Percentiles rank a stretch among this genome's conserved stretches.
phyloP scores from a whole-genome alignment of 345 rosid species.

The Gossypium arboreum region DNA sequence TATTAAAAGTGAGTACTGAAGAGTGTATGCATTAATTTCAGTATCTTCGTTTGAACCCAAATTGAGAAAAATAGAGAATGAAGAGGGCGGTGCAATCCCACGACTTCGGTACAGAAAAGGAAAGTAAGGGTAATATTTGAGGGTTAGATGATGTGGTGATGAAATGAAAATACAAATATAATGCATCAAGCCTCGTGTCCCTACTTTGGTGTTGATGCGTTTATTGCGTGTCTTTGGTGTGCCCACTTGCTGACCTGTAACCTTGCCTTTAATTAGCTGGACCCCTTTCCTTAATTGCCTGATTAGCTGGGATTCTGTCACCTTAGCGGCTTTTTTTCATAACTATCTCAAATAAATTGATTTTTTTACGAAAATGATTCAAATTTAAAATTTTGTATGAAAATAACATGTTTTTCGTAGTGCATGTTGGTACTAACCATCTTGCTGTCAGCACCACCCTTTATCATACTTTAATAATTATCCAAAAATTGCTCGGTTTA shows the following conservation, averaged over 20 bases:
- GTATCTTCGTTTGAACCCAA: neutral
- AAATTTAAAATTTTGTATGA: too few species aligned
- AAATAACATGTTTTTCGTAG: too few species aligned
- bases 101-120: neutral
- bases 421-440: accelerated
- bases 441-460: too few species aligned
- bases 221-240: neutral
- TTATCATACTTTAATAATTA: too few species aligned
- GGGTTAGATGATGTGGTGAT: neutral
- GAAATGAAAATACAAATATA: neutral
- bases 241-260: neutral
- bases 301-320: too few species aligned
- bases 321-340: too few species aligned
- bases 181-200: constrained; percentile 2
- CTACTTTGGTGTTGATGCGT: neutral
- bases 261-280: neutral
- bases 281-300: too few species aligned
- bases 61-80: neutral
- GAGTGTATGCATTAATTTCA: neutral
- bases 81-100: too few species aligned
- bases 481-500: too few species aligned
- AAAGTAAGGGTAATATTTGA: neutral
- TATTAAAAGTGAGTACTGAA: neutral
- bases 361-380: too few species aligned
- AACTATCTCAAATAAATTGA: too few species aligned